Evolutionary conservation across 495 filamentous ascomycete genomes (phyloP).

Genomic region (Xylaria flabelliformis): DNA sequence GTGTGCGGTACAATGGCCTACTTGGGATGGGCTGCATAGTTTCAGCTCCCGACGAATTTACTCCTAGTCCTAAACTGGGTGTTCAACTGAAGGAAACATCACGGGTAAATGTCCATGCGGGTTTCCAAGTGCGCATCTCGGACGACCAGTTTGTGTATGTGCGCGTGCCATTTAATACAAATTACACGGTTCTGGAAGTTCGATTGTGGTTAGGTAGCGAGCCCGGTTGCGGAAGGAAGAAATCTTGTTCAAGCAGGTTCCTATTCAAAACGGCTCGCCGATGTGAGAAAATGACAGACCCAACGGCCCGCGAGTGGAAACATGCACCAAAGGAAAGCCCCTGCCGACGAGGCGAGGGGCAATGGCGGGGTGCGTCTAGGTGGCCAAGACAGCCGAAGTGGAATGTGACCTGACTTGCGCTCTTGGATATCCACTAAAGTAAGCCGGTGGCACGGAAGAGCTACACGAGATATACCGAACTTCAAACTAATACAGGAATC

Average conservation of each 20-base stretch:
- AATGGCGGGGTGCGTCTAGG: constrained; percentile 20
- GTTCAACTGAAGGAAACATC: background rate
- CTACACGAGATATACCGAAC: constrained; percentile 10
- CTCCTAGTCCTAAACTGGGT: constrained; percentile 12
- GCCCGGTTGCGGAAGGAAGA: background rate
- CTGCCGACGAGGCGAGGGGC: constrained; percentile 1
- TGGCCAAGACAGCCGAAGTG: constrained; percentile 6
- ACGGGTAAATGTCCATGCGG: background rate
- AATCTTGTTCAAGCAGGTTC: background rate
- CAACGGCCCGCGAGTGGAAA: background rate
- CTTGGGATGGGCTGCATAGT: background rate
- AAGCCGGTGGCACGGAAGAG: constrained; percentile 12
- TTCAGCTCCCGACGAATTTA: constrained; percentile 14
- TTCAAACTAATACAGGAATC: background rate
- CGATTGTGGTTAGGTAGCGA: background rate
- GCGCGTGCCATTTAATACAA: background rate
- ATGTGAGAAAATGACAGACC: background rate
- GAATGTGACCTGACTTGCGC: constrained; percentile 5
- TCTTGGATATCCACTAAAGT: background rate
- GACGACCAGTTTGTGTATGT: background rate
- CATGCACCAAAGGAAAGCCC: background rate
- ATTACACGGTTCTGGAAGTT: background rate
- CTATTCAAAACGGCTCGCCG: background rate
- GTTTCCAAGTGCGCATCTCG: background rate
- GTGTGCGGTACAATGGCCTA: constrained; percentile 19